phyloP scores from a whole-genome alignment of 2,329 filamentous ascomycete genomes.

The Phialophora chinensis region DNA sequence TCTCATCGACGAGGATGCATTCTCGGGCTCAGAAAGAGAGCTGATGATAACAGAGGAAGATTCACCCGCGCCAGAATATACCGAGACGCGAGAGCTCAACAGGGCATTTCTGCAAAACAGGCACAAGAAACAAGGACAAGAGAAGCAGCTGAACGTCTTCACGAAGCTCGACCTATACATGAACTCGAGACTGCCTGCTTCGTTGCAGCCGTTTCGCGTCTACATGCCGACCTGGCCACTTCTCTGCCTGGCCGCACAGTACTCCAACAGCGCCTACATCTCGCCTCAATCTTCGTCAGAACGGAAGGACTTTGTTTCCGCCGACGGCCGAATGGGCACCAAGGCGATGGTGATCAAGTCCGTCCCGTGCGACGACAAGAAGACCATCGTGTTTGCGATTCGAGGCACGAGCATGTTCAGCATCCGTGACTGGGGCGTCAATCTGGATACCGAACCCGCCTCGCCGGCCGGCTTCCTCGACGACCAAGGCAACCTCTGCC shows the following conservation, averaged over 20 bases:
- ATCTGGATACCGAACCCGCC: conserved; percentile 72
- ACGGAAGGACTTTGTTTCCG: conserved; percentile 70
- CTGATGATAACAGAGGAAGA: conserved; percentile 26
- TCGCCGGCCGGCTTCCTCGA: conserved; percentile 75
- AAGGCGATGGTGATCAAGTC: conserved; percentile 88
- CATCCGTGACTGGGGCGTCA: conserved; percentile 86
- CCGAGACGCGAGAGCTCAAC: conserved; percentile 13
- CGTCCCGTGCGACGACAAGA: conserved; percentile 75
- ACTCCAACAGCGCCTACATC: conserved; percentile 76
- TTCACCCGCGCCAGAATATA: conserved; percentile 10
- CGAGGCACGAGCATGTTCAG: conserved; percentile 71
- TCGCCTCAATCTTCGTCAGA: conserved; percentile 65
- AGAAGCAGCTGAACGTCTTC: conserved; percentile 65
- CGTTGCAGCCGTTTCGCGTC: conserved; percentile 71
- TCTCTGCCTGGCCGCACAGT: conserved; percentile 77
- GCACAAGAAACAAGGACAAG: conserved; percentile 43
- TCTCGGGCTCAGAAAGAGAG: conserved; percentile 53
- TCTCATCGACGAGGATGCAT: conserved; percentile 69
- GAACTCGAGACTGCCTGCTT: conserved; percentile 74
- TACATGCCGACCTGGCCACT: conserved; percentile 78
- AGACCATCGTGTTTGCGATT: conserved; percentile 82
- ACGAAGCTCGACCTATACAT: conserved; percentile 78
- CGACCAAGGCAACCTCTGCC: conserved; percentile 76
- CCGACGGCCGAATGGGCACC: conserved; percentile 74
- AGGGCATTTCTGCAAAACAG: conserved; percentile 11